Evolutionary conservation across 352 stramenopile species (phyloP), one percentile per base, ranked within the genome.

Genomic region (Phytophthora colocasiae): DNA sequence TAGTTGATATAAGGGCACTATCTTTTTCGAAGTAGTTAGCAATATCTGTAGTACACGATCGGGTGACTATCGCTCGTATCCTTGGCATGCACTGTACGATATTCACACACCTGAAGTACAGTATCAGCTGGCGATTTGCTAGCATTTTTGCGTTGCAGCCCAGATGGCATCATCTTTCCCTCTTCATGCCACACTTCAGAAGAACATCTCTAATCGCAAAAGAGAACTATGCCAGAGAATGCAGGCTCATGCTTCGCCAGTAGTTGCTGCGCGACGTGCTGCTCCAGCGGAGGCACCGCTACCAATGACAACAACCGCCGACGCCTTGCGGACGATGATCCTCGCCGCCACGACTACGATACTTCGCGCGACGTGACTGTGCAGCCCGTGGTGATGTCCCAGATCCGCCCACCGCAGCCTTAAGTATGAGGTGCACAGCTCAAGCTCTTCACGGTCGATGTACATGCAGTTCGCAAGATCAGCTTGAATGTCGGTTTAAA

Each of bases 311-410:
- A 10, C 36, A 66, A 27, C 45, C 61, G 60, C 43, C 61, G 61
- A 56, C 61, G 55, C 10, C 61, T 63, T 10, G 49, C 51, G 1
- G 62, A 58, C 10, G 62, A 75, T 24, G 67, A 75, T 26, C 56
- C 62, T 27, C 62, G 62, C 12, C 67, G 62, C 26, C 56, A 27
- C 7, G 62, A 71, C 50, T 71, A 71, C 49, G 39, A 63, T 41
- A 54, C 7, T 2, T 75, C 67, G 17, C 67, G 56, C 9, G 63
- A 75, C 39, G 67, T 75, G 22, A 69, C 51, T 12, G 62, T 75
- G 17, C 67, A 75, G 36, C 67, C 62, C 40, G 61, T 75, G 39
- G 43, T 71, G 57, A 72, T 75, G 67, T 68, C 56, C 12, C 56
- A 70, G 26, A 70, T 74, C 53, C 60, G 66, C 12, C 45, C 66